Conservation (phyloP, 2,329 filamentous ascomycete genomes). For the Neofusicoccum sp. region DNA sequence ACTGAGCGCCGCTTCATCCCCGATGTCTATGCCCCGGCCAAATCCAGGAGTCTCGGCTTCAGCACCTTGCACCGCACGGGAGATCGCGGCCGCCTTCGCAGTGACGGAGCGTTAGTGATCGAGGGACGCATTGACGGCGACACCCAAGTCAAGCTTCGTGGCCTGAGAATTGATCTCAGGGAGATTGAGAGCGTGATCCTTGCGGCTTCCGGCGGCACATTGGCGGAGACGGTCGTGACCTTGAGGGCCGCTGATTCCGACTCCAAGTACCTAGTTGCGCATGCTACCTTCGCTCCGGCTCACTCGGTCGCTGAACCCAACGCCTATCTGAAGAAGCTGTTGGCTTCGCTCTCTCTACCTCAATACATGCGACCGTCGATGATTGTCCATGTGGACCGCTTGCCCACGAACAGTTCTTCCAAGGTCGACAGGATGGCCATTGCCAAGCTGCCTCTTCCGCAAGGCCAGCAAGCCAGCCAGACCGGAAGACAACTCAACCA, state of each 20-base stretch:
- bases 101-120: slow-evolving; percentile 71
- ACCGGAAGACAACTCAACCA: too few species aligned
- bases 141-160: slow-evolving; percentile 79
- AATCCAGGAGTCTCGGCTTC: not conserved
- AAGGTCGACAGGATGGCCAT: slow-evolving; percentile 63
- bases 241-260: not conserved
- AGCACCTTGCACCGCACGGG: slow-evolving; percentile 77
- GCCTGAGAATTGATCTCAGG: slow-evolving; percentile 74
- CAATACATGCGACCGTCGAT: slow-evolving; percentile 77
- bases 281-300: slow-evolving; percentile 32
- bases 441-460: slow-evolving; percentile 61
- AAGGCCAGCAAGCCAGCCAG: too few species aligned
- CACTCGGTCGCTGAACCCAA: not conserved
- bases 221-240: not conserved
- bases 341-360: slow-evolving; percentile 63
- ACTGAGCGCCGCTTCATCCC: not conserved
- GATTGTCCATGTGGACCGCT: slow-evolving; percentile 60
- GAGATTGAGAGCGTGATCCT: slow-evolving; percentile 37
- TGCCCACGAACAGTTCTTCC: slow-evolving; percentile 47
- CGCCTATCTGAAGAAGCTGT: not conserved
- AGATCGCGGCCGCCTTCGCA: slow-evolving; percentile 66
- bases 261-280: slow-evolving; percentile 29
- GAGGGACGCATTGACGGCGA: slow-evolving; percentile 69
- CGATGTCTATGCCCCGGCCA: not conserved
- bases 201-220: slow-evolving; percentile 45